phyloP scores from a whole-genome alignment of 1,139 yeast species.

The Diutina ranongensis region DNA sequence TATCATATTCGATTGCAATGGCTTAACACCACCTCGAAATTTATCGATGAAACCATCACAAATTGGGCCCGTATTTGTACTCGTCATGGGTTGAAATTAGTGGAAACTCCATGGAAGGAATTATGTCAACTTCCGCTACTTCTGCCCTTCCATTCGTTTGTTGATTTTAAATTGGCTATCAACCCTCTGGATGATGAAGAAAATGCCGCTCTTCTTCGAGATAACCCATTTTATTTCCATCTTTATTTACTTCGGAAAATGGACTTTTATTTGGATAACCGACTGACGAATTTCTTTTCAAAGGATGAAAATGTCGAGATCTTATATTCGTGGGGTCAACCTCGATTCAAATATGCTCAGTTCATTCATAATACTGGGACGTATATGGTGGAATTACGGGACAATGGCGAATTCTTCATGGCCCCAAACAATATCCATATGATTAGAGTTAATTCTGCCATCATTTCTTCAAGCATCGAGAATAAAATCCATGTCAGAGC shows the following conservation, averaged over 20 bases:
- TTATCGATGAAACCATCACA: conserved; percentile 79
- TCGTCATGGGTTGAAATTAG: conserved; percentile 72
- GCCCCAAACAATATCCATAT: conserved; percentile 75
- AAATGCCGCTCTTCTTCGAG: conserved; percentile 20
- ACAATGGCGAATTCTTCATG: conserved; percentile 67
- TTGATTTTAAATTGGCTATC: conserved; percentile 49
- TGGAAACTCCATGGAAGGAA: conserved; percentile 92
- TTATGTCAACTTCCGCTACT: conserved; percentile 61
- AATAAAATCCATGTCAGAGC: conserved; percentile 17
- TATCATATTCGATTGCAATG: conserved; percentile 88
- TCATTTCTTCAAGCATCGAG: conserved; percentile 16
- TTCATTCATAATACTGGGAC: conserved; percentile 85
- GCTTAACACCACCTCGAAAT: conserved; percentile 81
- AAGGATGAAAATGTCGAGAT: conserved; percentile 40
- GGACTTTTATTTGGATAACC: conserved; percentile 73
- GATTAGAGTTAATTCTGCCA: conserved; percentile 40
- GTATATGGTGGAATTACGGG: conserved; percentile 78
- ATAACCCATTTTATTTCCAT: conserved; percentile 50
- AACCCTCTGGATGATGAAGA: conserved; percentile 57
- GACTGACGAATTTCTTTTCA: conserved; percentile 57
- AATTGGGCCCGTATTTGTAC: conserved; percentile 79
- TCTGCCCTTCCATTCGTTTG: conserved; percentile 85
- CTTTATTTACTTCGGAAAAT: conserved; percentile 49
- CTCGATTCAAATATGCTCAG: conserved; percentile 73
- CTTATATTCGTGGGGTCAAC: conserved; percentile 85